A percentile compares a stretch with the other conserved stretches of the same genome.
These are phyloP conservation scores for Lactifluus volemus DNA, from an alignment of 768 basidiomycete species.

Conservation along the genomic window DNA sequence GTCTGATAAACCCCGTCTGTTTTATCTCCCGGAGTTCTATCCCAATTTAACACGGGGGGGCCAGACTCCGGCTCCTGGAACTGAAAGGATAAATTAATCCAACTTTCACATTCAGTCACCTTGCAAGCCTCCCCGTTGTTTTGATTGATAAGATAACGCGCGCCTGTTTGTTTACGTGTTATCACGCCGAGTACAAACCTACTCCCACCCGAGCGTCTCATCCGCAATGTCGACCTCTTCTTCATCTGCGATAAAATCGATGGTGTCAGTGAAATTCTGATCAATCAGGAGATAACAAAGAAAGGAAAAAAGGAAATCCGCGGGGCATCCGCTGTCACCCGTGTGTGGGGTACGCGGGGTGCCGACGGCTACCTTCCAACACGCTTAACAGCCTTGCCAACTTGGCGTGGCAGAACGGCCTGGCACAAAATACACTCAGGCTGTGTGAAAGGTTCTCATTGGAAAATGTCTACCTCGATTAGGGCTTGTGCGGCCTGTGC, in stretches of 20 bases:
- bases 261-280: neutral
- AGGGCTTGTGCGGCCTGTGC: constrained; percentile 1
- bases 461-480: neutral
- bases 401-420: constrained; percentile 10
- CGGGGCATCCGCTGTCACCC: constrained; percentile 9
- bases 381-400: constrained; percentile 14
- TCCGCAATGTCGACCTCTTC: constrained; percentile 14
- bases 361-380: constrained; percentile 1
- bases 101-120: constrained; percentile 14
- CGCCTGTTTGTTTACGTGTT: constrained; percentile 17
- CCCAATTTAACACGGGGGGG: neutral
- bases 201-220: constrained; percentile 17
- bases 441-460: neutral
- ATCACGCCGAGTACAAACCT: constrained; percentile 1
- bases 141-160: constrained; percentile 18
- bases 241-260: constrained; percentile 12
- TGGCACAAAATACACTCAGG: neutral
- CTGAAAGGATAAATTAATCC: neutral
- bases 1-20: no score
- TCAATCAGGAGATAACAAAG: constrained; percentile 7
- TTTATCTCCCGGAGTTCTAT: neutral
- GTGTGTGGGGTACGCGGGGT: constrained; percentile 15
- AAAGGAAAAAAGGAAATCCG: neutral
- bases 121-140: neutral
- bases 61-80: neutral